Conservation (phyloP, 2,329 filamentous ascomycete genomes). For the Dactylella cylindrospora region DNA sequence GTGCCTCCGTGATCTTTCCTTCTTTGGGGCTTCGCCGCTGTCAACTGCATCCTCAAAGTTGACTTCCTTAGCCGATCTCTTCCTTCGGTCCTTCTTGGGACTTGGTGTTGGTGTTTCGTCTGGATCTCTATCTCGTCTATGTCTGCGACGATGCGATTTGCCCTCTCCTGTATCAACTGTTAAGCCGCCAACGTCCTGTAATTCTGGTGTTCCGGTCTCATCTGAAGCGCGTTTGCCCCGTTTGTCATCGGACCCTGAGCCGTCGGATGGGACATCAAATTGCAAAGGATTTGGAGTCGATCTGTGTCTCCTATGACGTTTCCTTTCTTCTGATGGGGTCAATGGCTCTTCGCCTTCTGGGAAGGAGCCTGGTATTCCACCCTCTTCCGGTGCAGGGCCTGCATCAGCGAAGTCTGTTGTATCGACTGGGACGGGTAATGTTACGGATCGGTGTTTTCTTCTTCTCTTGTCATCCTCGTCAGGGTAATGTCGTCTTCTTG, state of each 20-base stretch:
- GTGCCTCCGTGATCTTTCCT: constrained; percentile 30
- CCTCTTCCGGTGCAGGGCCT: constrained; percentile 13
- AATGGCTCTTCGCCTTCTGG: constrained; percentile 13
- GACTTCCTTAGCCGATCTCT: constrained; percentile 31
- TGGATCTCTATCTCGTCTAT: constrained; percentile 28
- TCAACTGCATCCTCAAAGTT: constrained; percentile 42
- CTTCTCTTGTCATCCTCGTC: constrained; percentile 23
- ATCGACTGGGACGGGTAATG: constrained; percentile 21
- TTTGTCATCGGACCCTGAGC: constrained; percentile 20
- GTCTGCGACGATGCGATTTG: constrained; percentile 25
- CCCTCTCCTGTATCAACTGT: constrained; percentile 34
- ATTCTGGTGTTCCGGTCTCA: constrained; percentile 6
- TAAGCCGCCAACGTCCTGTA: constrained; percentile 32
- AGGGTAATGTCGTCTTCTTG: constrained; percentile 22
- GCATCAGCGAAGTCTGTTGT: constrained; percentile 27
- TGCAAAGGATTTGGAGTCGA: constrained; percentile 26
- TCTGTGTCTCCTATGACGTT: constrained; percentile 23
- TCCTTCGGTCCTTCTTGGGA: constrained; percentile 8
- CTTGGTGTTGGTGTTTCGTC: constrained; percentile 29
- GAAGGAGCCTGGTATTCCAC: constrained; percentile 8
- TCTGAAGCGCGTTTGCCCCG: constrained; percentile 17
- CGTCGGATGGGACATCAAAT: constrained; percentile 32
- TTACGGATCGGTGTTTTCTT: constrained; percentile 34
- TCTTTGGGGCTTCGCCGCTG: constrained; percentile 36
- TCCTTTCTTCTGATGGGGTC: constrained; percentile 9